Conservation (phyloP, 2,329 filamentous ascomycete species). For the Stromatinia cepivora region DNA sequence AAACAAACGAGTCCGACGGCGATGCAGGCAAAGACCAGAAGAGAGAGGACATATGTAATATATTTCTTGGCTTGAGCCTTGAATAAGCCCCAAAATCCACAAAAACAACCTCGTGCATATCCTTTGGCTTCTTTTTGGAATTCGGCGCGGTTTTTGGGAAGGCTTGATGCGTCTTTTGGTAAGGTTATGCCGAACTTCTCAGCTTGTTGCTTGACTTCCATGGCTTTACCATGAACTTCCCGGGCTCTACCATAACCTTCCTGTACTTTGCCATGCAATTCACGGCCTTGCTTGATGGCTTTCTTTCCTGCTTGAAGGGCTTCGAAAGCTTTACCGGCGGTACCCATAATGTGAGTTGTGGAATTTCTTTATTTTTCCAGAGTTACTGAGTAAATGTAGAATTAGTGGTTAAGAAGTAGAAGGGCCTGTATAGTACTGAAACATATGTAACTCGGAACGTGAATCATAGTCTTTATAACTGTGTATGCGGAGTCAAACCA, state of each 20-base stretch:
- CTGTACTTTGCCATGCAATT: neutral
- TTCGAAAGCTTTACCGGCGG: neutral
- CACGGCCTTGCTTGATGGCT: neutral
- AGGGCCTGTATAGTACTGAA: neutral
- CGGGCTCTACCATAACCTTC: neutral
- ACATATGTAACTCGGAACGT: neutral
- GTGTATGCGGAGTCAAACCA: neutral
- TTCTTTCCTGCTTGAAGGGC: neutral
- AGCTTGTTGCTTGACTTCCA: neutral
- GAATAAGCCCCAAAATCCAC: neutral
- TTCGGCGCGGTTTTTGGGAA: neutral
- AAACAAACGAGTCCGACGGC: conserved; percentile 1
- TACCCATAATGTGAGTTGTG: neutral
- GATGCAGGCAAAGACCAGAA: conserved; percentile 5
- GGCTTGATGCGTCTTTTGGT: neutral
- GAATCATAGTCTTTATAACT: neutral
- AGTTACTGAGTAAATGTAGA: neutral
- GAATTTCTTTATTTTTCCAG: neutral
- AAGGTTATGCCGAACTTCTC: neutral
- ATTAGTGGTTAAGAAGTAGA: neutral
- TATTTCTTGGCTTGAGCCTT: conserved; percentile 6
- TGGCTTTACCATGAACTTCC: neutral
- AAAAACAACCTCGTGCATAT: conserved; percentile 3
- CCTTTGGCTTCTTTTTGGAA: neutral
- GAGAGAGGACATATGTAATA: conserved; percentile 5